Conservation (phyloP, 768 basidiomycete genomes). For the Boletus rex-veris region DNA sequence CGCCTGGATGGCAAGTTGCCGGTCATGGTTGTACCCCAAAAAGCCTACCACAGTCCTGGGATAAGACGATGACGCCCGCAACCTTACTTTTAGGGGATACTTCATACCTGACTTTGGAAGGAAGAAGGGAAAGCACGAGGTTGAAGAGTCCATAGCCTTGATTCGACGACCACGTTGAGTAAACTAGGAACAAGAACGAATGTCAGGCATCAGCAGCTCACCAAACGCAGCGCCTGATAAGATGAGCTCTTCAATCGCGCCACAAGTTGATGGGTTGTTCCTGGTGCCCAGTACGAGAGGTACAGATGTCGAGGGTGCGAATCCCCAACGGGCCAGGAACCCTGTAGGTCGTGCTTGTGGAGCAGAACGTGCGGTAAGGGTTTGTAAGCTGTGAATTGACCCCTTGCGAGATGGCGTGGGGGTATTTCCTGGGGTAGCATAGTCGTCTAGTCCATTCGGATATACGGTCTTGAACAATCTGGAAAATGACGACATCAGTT, state of each 20-base stretch:
- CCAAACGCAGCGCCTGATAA: slow-evolving; percentile 77
- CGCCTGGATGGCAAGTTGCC: slow-evolving; percentile 63
- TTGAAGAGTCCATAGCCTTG: slow-evolving; percentile 68
- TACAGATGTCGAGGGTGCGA: slow-evolving; percentile 9
- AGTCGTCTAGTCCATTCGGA: slow-evolving; percentile 52
- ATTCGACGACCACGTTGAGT: neutral
- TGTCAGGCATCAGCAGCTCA: slow-evolving; percentile 27
- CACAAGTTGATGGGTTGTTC: slow-evolving; percentile 36
- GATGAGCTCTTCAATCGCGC: slow-evolving; percentile 68
- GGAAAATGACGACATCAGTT: slow-evolving; percentile 1
- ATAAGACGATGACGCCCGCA: neutral
- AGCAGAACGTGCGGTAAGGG: slow-evolving; percentile 18
- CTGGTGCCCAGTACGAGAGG: slow-evolving; percentile 18
- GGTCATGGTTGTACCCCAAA: slow-evolving; percentile 72
- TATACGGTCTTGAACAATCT: slow-evolving; percentile 68
- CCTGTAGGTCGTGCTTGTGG: slow-evolving; percentile 21
- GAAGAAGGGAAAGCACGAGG: slow-evolving; percentile 72
- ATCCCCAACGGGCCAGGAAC: slow-evolving; percentile 40
- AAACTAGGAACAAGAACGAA: neutral
- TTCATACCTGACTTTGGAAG: slow-evolving; percentile 63
- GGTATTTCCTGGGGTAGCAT: slow-evolving; percentile 37
- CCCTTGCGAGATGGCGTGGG: slow-evolving; percentile 36
- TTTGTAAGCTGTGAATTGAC: slow-evolving; percentile 21
- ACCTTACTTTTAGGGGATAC: neutral
- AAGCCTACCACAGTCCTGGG: slow-evolving; percentile 67